phyloP scores from a whole-genome alignment of 306 rosid genomes.

The Castanea mollissima region DNA sequence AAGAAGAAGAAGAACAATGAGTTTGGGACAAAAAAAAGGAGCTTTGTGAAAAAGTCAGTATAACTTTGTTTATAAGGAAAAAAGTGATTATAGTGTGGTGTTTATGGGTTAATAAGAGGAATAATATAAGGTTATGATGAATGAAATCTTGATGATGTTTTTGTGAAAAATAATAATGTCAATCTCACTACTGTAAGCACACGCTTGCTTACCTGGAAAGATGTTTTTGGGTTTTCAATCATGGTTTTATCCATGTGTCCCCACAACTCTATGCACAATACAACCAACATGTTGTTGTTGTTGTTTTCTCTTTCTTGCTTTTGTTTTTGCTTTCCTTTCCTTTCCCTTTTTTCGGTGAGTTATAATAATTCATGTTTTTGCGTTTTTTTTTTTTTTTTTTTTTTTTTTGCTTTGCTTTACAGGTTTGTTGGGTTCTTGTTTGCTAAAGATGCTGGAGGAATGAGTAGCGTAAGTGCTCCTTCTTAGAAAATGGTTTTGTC shows the following conservation, averaged over 20 bases:
- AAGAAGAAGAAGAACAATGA: too few relatives aligned
- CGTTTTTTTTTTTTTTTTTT: too few relatives aligned
- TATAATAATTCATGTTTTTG: too few relatives aligned
- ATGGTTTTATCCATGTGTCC: constrained; percentile 4
- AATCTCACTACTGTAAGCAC: constrained; percentile 8
- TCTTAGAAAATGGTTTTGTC: too few relatives aligned
- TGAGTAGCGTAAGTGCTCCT: too few relatives aligned
- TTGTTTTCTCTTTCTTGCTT: not conserved
- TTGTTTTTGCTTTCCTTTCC: not conserved
- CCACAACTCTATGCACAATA: not conserved
- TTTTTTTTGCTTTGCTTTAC: too few relatives aligned
- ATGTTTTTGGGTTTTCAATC: constrained; percentile 2
- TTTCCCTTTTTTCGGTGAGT: too few relatives aligned
- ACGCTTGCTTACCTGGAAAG: constrained; percentile 35
- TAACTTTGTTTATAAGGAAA: not conserved
- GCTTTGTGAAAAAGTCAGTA: constrained; percentile 14
- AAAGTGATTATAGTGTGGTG: not conserved
- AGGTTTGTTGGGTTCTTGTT: too few relatives aligned
- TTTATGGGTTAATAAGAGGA: not conserved
- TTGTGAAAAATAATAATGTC: not conserved
- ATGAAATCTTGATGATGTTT: constrained; percentile 14
- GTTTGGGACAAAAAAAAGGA: not conserved
- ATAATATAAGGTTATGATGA: not conserved
- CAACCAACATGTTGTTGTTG: not conserved
- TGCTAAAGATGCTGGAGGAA: too few relatives aligned